phyloP scores from a whole-genome alignment of 306 rosid genomes.

The Inga leiocalycina region DNA sequence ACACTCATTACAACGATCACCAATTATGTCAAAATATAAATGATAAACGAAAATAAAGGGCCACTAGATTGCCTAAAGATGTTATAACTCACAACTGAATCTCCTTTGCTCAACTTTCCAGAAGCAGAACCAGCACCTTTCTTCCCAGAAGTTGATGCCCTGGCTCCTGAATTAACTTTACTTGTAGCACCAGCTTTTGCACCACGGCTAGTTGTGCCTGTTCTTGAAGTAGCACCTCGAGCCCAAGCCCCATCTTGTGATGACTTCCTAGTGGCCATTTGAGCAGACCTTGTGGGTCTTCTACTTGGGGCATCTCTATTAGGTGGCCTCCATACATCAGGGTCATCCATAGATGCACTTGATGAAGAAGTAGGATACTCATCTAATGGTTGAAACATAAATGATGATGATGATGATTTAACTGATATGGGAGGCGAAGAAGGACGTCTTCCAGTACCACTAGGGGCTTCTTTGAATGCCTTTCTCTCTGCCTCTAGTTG shows the following conservation, averaged over 20 bases:
- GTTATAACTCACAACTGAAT: slow-evolving; percentile 12
- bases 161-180: slow-evolving; percentile 52
- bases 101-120: slow-evolving; percentile 46
- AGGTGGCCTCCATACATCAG: slow-evolving; percentile 83
- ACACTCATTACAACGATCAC: background rate
- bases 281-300: slow-evolving; percentile 65
- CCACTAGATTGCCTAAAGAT: background rate
- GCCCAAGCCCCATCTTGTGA: slow-evolving; percentile 77
- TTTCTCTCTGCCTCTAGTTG: slow-evolving; percentile 73
- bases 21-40: background rate
- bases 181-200: slow-evolving; percentile 60
- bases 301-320: slow-evolving; percentile 60
- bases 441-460: slow-evolving; percentile 62
- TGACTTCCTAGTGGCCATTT: slow-evolving; percentile 59
- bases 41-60: background rate
- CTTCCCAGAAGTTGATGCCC: slow-evolving; percentile 62
- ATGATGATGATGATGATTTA: slow-evolving; percentile 43
- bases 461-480: slow-evolving; percentile 50
- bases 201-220: slow-evolving; percentile 53
- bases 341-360: slow-evolving; percentile 63
- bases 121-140: slow-evolving; percentile 45
- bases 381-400: slow-evolving; percentile 72
- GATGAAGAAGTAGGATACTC: slow-evolving; percentile 71
- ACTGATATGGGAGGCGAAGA: slow-evolving; percentile 67
- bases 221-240: slow-evolving; percentile 56